Evolutionary conservation across 1,284 basidiomycete genomes (phyloP).

Genomic region (Tetrapyrgos nigripes): DNA sequence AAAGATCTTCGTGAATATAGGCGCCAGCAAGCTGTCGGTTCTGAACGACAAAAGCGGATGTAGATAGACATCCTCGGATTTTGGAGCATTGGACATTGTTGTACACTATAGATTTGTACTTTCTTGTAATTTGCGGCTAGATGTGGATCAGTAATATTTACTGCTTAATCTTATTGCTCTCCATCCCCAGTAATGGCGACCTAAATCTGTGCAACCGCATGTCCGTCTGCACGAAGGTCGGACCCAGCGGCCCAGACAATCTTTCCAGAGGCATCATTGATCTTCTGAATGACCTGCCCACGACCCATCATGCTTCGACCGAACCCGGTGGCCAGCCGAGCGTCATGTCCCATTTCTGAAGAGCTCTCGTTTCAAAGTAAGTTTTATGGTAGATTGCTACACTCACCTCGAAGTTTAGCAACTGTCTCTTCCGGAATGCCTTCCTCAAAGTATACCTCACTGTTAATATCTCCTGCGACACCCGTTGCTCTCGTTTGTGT

Average conservation of each 20-base stretch:
- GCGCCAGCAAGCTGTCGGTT: constrained; percentile 67
- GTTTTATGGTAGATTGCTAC: not conserved
- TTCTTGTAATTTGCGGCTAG: not conserved
- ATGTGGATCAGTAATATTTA: not conserved
- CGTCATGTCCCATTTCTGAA: constrained; percentile 87
- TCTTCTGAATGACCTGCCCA: constrained; percentile 90
- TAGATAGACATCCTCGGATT: constrained; percentile 39
- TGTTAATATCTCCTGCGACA: constrained; percentile 73
- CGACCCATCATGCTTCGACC: constrained; percentile 81
- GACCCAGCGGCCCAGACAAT: constrained; percentile 90
- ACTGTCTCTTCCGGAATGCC: constrained; percentile 72
- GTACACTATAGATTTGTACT: constrained; percentile 1
- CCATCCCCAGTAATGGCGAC: too few relatives aligned
- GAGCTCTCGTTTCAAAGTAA: not conserved
- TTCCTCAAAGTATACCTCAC: constrained; percentile 89
- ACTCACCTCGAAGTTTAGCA: constrained; percentile 64
- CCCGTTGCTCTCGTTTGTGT: constrained; percentile 53
- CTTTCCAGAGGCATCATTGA: constrained; percentile 67
- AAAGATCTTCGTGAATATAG: constrained; percentile 84
- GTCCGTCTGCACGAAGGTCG: constrained; percentile 88
- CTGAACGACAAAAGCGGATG: constrained; percentile 74
- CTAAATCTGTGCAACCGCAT: constrained; percentile 85
- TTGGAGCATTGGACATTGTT: not conserved
- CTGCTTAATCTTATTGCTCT: constrained; percentile 1
- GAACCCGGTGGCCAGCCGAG: constrained; percentile 67